phyloP scores from a whole-genome alignment of 192 early-diverging fungal species.

The Mortierella hygrophila region DNA sequence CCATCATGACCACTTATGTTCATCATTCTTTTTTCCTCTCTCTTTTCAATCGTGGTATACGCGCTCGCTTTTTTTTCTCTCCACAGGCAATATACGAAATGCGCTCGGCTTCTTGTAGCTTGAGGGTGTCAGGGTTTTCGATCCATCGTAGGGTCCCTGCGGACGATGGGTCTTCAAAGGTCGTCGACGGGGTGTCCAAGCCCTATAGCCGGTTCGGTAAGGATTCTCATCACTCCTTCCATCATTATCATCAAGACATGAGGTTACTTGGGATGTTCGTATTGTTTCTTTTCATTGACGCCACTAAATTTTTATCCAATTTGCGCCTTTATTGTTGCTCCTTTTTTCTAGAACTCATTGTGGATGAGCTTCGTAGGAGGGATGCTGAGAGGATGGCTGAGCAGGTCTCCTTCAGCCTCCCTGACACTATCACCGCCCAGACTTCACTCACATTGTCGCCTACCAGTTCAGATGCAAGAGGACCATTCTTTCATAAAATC shows the following conservation, averaged over 20 bases:
- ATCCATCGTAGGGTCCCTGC: background rate
- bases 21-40: too few relatives aligned
- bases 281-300: background rate
- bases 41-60: too few relatives aligned
- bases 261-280: background rate
- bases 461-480: background rate
- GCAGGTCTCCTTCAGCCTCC: background rate
- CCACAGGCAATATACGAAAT: background rate
- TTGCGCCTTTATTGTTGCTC: background rate
- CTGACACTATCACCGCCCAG: too few relatives aligned
- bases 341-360: slow-evolving; percentile 10
- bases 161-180: background rate
- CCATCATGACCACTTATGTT: too few relatives aligned
- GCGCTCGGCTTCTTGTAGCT: background rate
- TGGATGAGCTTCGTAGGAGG: slow-evolving; percentile 8
- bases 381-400: background rate
- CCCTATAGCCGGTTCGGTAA: slow-evolving; percentile 11
- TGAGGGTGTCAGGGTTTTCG: background rate
- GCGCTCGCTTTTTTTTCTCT: background rate
- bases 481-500: background rate
- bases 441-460: background rate
- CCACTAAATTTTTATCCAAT: background rate
- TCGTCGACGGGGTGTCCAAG: background rate
- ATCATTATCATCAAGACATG: too few relatives aligned
- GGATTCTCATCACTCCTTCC: background rate